phyloP scores from a whole-genome alignment of 2,329 filamentous ascomycete genomes.

The Dactylella cylindrospora region DNA sequence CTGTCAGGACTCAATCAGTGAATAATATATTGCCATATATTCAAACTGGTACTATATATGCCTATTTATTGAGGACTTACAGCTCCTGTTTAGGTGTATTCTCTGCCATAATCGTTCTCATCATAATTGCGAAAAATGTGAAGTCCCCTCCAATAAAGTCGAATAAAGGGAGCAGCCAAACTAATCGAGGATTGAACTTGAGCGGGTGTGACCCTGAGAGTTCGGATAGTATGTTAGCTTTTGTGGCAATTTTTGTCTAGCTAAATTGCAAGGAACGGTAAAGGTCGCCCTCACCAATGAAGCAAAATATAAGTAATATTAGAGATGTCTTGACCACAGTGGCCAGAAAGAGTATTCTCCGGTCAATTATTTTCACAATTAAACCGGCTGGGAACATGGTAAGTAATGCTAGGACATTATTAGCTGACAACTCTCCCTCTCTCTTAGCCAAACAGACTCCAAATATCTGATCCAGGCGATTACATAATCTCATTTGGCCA shows the following conservation, averaged over 20 bases:
- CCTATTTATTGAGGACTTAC: conserved; percentile 22
- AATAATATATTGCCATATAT: too few relatives aligned
- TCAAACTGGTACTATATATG: too few relatives aligned
- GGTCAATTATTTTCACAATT: conserved; percentile 31
- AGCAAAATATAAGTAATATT: conserved; percentile 15
- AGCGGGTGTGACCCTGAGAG: conserved; percentile 27
- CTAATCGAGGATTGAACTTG: conserved; percentile 25
- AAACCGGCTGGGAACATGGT: conserved; percentile 40
- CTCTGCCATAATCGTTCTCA: conserved; percentile 38
- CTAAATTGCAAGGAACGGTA: too few relatives aligned
- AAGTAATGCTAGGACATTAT: conserved; percentile 33
- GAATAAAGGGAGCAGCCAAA: conserved; percentile 35
- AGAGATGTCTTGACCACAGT: conserved; percentile 26
- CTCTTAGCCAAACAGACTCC: too few relatives aligned
- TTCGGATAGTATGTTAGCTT: too few relatives aligned
- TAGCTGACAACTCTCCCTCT: background rate
- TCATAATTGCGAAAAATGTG: conserved; percentile 38
- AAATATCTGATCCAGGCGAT: too few relatives aligned
- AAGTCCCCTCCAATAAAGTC: conserved; percentile 38
- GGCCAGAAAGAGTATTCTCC: conserved; percentile 25
- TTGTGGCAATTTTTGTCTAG: too few relatives aligned
- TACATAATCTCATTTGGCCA: too few relatives aligned
- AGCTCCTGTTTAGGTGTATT: conserved; percentile 37
- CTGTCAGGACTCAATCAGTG: too few relatives aligned
- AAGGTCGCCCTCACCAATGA: conserved; percentile 41